Base-by-base conservation (phyloP, 176 grass and related monocot genomes). In the Aegilops tauschii region DNA sequence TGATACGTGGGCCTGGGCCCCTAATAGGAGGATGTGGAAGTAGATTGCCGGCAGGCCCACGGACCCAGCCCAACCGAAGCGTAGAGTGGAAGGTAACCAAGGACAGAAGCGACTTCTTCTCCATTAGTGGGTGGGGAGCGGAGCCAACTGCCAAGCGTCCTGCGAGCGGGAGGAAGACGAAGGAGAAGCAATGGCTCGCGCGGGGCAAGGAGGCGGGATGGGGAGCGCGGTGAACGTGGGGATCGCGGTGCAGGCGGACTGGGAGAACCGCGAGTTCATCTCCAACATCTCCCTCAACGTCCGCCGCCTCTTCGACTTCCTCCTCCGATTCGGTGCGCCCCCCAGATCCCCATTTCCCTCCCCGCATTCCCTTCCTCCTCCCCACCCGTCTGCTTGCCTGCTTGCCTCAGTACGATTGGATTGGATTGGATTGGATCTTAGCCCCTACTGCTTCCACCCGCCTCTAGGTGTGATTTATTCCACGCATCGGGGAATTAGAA, bases 251-350 rank as follows among this genome's bases (percentile, higher is more conserved):
- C 96, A 98, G 74, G 96, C 95, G 6, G 95, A 95, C 83, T 98
- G 89, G 95, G 95, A 98, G 86, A 98, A 95, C 86, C 93, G 95
- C 67, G 95, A 98, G 91, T 98, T 98, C 90, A 98, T 95, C 87
- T 93, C 95, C 93, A 95, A 98, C 88, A 95, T 98, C 83, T 98
- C 95, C 84, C 95, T 98, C 89, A 98, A 98, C 86, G 91, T 98
- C 30, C 89, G 93, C 9, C 93, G 95, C 83, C 95, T 95, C 95
- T 98, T 98, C 76, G 91, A 98, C 63, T 95, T 98, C 88, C 95
- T 98, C 88, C 70, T 98, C 81, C 82, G 89, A 78, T 95, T 98
- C 86, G 93, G 95, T 98, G 65, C 62, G 59, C 47, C 2, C 54
- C 56, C 20, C 8, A 59, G 54, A 59, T 59, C 54, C 54, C 54